Conservation (phyloP, 2,329 filamentous ascomycete genomes). For the Phoma sp. region DNA sequence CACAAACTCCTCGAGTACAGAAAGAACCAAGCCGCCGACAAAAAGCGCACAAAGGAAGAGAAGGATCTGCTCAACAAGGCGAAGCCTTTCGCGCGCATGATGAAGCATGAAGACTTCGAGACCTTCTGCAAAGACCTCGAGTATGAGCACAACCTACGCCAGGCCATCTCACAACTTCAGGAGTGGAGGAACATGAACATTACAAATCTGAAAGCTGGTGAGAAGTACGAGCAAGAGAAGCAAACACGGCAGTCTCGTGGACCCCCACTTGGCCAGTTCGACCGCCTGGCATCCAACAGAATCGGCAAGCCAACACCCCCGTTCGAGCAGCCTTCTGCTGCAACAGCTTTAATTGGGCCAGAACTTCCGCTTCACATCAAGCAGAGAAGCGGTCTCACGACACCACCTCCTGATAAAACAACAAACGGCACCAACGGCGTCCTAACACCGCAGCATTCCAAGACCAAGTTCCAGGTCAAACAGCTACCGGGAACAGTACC, state of each 20-base stretch:
- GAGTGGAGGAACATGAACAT: conserved; percentile 91
- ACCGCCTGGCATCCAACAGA: conserved; percentile 78
- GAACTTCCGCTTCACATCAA: conserved; percentile 73
- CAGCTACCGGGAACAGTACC: conserved; percentile 68
- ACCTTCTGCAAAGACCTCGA: conserved; percentile 83
- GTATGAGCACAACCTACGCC: conserved; percentile 88
- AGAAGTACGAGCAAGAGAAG: conserved; percentile 94
- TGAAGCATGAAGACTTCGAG: conserved; percentile 92
- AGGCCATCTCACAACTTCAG: conserved; percentile 88
- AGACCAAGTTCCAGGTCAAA: conserved; percentile 61
- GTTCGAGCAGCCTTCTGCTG: conserved; percentile 74
- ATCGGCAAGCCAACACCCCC: conserved; percentile 70
- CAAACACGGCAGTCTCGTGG: conserved; percentile 71
- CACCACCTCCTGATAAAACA: conserved; percentile 50
- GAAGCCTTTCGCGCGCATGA: conserved; percentile 95
- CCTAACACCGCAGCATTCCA: conserved; percentile 48
- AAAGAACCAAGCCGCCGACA: conserved; percentile 87
- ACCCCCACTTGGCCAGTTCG: conserved; percentile 79
- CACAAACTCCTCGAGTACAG: conserved; percentile 92
- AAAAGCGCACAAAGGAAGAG: conserved; percentile 96
- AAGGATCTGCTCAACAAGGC: conserved; percentile 88
- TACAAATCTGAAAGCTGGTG: conserved; percentile 81
- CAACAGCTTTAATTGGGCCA: conserved; percentile 77
- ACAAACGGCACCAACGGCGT: conserved; percentile 52
- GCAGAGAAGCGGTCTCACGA: conserved; percentile 50